phyloP scores from a whole-genome alignment of 2,329 filamentous ascomycete genomes.

The Aspergillus ochraceus region DNA sequence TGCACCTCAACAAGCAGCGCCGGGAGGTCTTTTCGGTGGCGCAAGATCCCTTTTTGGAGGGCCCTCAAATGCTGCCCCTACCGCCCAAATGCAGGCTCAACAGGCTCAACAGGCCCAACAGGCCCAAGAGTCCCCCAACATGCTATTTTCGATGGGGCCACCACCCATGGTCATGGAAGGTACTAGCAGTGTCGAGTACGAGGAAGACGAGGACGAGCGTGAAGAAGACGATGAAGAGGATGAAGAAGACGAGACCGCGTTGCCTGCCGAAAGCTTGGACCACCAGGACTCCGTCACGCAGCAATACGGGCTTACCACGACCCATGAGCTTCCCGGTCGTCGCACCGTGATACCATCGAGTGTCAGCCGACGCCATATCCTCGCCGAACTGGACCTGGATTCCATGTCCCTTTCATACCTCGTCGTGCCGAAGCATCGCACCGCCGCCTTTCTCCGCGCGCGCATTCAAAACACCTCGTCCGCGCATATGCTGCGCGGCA shows the following conservation, averaged over 20 bases:
- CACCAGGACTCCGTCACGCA: constrained; percentile 39
- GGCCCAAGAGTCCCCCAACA: background rate
- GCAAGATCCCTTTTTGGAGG: background rate
- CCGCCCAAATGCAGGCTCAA: background rate
- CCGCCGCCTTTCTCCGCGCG: constrained; percentile 43
- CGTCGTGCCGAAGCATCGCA: constrained; percentile 40
- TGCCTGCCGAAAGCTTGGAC: constrained; percentile 8
- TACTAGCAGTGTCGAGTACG: background rate
- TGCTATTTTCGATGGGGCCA: no score
- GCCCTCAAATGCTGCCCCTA: background rate
- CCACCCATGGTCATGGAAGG: no score
- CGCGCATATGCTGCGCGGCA: constrained; percentile 30
- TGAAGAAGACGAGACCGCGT: constrained; percentile 13
- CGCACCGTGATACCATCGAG: constrained; percentile 39
- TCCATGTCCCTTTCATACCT: constrained; percentile 39
- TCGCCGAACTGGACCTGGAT: constrained; percentile 37
- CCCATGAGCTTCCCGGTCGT: constrained; percentile 40
- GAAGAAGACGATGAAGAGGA: constrained; percentile 17
- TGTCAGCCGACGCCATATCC: constrained; percentile 37
- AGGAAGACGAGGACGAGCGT: constrained; percentile 1
- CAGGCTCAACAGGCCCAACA: background rate
- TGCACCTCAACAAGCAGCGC: background rate
- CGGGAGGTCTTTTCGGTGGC: background rate
- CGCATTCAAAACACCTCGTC: constrained; percentile 39
- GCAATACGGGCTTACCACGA: constrained; percentile 43